Conservation (phyloP, 192 early-diverging fungal genomes). For the Podila epigama region DNA sequence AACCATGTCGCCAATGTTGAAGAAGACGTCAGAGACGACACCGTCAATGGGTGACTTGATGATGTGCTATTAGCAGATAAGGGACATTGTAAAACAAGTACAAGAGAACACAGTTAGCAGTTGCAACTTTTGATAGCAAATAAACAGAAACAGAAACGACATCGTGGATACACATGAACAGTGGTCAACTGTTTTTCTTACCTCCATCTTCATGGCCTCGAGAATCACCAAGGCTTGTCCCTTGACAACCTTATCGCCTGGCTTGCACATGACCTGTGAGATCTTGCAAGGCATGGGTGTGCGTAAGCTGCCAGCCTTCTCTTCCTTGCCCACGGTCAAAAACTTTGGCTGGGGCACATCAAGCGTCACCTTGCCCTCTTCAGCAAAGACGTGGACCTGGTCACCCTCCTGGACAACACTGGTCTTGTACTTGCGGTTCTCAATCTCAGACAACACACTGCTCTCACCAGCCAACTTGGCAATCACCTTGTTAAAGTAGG, state of each 20-base stretch:
- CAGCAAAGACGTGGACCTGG: conserved; percentile 47
- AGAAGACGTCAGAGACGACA: conserved; percentile 75
- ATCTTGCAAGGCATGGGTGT: conserved; percentile 99
- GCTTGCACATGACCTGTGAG: conserved; percentile 72
- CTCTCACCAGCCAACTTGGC: conserved; percentile 54
- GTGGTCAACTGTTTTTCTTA: no score
- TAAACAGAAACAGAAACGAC: not conserved
- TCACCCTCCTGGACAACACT: conserved; percentile 68
- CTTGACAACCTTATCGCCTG: conserved; percentile 82
- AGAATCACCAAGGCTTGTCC: conserved; percentile 84
- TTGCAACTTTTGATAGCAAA: not conserved
- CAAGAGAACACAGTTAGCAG: not conserved
- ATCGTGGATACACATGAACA: no score
- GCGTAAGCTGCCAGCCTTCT: conserved; percentile 70
- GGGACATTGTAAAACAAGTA: conserved; percentile 1
- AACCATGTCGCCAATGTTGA: conserved; percentile 88
- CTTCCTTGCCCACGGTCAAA: conserved; percentile 52
- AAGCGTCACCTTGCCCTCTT: conserved; percentile 60
- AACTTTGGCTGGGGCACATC: conserved; percentile 64
- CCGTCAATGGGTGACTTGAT: conserved; percentile 83
- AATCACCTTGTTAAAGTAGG: conserved; percentile 46
- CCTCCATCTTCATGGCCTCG: conserved; percentile 99
- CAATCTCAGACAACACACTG: conserved; percentile 67
- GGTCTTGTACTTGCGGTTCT: conserved; percentile 62
- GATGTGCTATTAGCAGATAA: conserved; percentile 64